Base-by-base conservation (phyloP, 805 yeast genomes). In the Candida krabiensis region DNA sequence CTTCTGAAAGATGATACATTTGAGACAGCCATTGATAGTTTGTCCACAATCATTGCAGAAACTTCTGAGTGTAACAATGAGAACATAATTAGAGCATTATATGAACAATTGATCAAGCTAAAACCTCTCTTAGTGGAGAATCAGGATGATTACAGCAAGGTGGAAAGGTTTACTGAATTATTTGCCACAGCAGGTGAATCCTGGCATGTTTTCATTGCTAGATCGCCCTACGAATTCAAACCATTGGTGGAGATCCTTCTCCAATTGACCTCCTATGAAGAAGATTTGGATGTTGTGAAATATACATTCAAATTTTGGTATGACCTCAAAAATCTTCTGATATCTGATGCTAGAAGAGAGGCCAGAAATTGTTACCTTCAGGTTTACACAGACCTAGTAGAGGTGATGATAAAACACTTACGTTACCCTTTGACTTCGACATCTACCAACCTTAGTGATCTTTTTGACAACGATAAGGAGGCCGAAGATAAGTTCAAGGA, bases 231-330 rank as follows among this genome's bases (percentile, higher is more conserved):
- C 30, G 73, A 75, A 30, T 90, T 86, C 64, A 73, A 76, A 46
- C 84, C 85, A 1, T 65, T 93, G 52, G 90, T 90, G 14, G 80
- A 78, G 41, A 78, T 86, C 5, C 61, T 91, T 16, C 69, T 88
- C 30, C 78, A 80, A 44, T 76, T 90, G 45, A 73, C 95, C 17
- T 71, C 81, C 27, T 78, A 78, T 47, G 86, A 84, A 34, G 83
- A 83, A 33, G 97, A 91, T 61, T 73, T 91, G 54, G 98, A 91
- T 53, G 79, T 89, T 38, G 91, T 88, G 16, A 83, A 85, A 59
- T 89, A 85, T 60, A 86, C 98, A 0, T 93, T 93, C 63, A 81
- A 86, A 49, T 93, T 93, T 61, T 90, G 99, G 96, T 88, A 82
- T 56, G 70, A 76, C 47, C 67, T 93, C 49, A 85, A 86, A 58